Evolutionary conservation across 23 red algal species (phyloP).

Genomic region (Chondrus crispus): DNA sequence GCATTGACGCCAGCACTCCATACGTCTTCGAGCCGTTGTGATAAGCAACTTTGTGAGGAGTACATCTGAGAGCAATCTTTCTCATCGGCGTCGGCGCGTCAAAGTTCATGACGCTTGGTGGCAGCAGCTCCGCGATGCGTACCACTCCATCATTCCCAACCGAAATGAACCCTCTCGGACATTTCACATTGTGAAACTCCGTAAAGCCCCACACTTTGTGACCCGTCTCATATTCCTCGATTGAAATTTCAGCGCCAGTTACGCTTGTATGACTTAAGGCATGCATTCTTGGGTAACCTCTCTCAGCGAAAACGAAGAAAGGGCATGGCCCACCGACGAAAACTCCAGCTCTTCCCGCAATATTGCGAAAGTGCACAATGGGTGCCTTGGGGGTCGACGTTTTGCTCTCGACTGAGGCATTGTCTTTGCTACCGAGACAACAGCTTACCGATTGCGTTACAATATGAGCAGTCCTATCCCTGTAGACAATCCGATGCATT

Average conservation of each 20-base stretch:
- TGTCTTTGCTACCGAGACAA: neutral
- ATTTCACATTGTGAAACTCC: conserved; percentile 77
- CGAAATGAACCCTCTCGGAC: conserved; percentile 68
- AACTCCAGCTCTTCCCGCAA: conserved; percentile 58
- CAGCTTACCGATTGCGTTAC: conserved; percentile 15
- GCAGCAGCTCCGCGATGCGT: conserved; percentile 43
- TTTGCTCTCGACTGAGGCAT: neutral
- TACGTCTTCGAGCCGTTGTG: conserved; percentile 66
- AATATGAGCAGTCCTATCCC: conserved; percentile 43
- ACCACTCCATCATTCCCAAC: conserved; percentile 42
- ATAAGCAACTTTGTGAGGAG: conserved; percentile 64
- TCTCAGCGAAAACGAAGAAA: conserved; percentile 72
- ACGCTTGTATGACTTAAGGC: conserved; percentile 26
- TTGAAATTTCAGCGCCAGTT: neutral
- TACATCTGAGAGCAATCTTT: conserved; percentile 67
- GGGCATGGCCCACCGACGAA: conserved; percentile 52
- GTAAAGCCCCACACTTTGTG: conserved; percentile 37
- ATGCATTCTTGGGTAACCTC: conserved; percentile 69
- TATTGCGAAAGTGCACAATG: conserved; percentile 49
- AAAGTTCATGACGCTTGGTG: conserved; percentile 32
- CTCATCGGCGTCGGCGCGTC: conserved; percentile 62
- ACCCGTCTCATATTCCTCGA: conserved; percentile 13
- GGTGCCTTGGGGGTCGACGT: neutral
- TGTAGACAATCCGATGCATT: conserved; percentile 31
- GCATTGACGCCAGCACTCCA: conserved; percentile 67